phyloP scores from a whole-genome alignment of 2,329 filamentous ascomycete genomes.

The Botrytis cinerea region DNA sequence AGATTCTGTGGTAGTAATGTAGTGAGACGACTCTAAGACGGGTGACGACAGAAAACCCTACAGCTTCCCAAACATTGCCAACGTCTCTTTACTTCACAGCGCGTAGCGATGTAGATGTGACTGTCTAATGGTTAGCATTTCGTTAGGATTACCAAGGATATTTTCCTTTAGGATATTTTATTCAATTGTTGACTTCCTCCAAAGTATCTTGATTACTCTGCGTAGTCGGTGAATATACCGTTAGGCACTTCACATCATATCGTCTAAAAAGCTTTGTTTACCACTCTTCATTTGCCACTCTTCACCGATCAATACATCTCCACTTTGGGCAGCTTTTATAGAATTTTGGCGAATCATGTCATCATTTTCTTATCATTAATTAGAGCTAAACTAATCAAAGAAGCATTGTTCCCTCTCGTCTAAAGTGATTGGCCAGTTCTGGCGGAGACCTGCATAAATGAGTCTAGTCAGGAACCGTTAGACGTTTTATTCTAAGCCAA shows the following conservation, averaged over 20 bases:
- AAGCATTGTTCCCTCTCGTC: background rate
- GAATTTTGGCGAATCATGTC: background rate
- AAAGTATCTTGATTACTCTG: too few species aligned
- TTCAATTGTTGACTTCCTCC: background rate
- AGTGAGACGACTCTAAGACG: background rate
- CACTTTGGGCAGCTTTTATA: background rate
- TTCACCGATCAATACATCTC: background rate
- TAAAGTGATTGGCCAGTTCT: background rate
- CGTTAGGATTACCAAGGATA: background rate
- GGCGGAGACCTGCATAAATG: background rate
- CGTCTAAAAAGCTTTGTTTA: conserved; percentile 2
- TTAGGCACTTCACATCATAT: background rate
- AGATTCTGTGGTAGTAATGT: background rate
- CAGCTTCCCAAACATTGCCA: background rate
- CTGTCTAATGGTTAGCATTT: background rate
- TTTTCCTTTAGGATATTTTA: too few species aligned
- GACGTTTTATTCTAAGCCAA: background rate
- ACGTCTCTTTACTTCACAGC: background rate
- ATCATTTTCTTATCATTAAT: background rate
- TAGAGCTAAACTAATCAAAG: background rate
- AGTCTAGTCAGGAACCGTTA: background rate
- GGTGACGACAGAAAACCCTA: background rate
- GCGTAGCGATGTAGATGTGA: background rate
- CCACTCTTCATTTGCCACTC: background rate
- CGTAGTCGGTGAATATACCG: background rate